Conservation (phyloP, 1,284 basidiomycete species). For the Sanghuangporus weigelae region DNA sequence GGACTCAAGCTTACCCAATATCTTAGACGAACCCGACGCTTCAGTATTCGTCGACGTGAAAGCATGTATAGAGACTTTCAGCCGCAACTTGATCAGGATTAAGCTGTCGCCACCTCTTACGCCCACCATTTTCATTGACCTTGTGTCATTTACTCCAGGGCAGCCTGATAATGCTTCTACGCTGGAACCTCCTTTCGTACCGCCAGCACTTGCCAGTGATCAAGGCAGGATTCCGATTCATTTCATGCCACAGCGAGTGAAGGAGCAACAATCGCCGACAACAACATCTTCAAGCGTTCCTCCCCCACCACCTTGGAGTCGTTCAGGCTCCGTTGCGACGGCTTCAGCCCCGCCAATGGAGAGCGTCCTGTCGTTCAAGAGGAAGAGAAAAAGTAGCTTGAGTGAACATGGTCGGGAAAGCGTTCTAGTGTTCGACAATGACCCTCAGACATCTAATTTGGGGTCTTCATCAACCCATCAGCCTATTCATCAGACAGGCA, state of each 20-base stretch:
- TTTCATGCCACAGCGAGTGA: conserved; percentile 32
- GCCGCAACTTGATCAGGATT: conserved; percentile 65
- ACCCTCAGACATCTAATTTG: neutral
- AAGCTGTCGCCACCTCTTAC: conserved; percentile 56
- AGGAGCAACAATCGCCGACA: conserved; percentile 24
- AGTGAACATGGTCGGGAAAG: conserved; percentile 8
- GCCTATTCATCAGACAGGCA: conserved; percentile 4
- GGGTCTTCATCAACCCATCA: neutral
- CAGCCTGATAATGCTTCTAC: conserved; percentile 32
- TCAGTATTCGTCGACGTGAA: conserved; percentile 60
- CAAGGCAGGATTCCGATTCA: conserved; percentile 26
- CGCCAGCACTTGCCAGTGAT: neutral
- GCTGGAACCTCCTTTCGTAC: neutral
- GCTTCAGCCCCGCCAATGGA: neutral
- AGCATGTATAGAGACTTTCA: conserved; percentile 68
- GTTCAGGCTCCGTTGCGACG: conserved; percentile 2
- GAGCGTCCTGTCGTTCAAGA: conserved; percentile 4
- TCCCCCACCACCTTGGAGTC: conserved; percentile 60
- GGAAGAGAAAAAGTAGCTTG: conserved; percentile 14
- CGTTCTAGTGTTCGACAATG: conserved; percentile 13
- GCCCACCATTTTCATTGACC: conserved; percentile 68
- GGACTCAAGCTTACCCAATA: neutral
- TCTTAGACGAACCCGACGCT: conserved; percentile 37
- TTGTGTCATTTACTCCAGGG: conserved; percentile 56
- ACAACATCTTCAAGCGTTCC: conserved; percentile 33